These are phyloP conservation scores for Cucumis cinereus DNA, from an alignment of 306 rosid genomes.

Conservation along the genomic window DNA sequence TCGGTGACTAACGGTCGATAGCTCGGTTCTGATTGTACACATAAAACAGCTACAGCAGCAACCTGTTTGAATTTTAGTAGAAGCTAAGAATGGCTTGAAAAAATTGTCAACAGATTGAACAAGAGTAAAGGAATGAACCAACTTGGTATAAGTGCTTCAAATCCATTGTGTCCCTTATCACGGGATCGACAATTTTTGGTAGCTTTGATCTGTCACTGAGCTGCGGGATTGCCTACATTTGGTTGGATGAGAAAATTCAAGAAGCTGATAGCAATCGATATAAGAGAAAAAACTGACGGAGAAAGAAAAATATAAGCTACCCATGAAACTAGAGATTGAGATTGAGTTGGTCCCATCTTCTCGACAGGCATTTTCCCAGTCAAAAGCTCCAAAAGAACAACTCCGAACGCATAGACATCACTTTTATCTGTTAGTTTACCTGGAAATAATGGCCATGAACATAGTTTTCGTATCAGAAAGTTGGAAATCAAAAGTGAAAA, in stretches of 20 bases:
- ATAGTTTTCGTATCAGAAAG: background rate
- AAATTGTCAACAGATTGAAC: background rate
- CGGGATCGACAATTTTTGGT: constrained; percentile 65
- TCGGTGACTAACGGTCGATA: constrained; percentile 85
- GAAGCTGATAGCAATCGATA: background rate
- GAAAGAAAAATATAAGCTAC: constrained; percentile 21
- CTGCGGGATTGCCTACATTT: constrained; percentile 79
- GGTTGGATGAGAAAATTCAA: background rate
- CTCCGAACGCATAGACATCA: constrained; percentile 87
- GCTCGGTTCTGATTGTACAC: constrained; percentile 87
- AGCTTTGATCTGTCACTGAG: constrained; percentile 78
- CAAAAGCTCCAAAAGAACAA: constrained; percentile 72
- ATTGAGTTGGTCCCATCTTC: constrained; percentile 35
- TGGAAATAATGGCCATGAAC: constrained; percentile 12
- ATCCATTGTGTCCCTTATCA: constrained; percentile 74
- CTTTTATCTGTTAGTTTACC: constrained; percentile 89
- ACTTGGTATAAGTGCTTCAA: constrained; percentile 93
- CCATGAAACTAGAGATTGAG: constrained; percentile 71
- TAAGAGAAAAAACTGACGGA: background rate
- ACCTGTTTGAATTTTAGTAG: constrained; percentile 32
- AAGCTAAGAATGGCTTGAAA: background rate
- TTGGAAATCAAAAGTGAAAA: background rate
- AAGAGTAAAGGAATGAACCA: constrained; percentile 1
- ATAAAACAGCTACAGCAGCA: constrained; percentile 90
- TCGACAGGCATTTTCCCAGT: constrained; percentile 67